A percentile compares a stretch with the other conserved stretches of the same genome.
Evolutionary conservation across 2,329 filamentous ascomycete genomes (phyloP).

Genomic region (Diaporthe ilicicola): DNA sequence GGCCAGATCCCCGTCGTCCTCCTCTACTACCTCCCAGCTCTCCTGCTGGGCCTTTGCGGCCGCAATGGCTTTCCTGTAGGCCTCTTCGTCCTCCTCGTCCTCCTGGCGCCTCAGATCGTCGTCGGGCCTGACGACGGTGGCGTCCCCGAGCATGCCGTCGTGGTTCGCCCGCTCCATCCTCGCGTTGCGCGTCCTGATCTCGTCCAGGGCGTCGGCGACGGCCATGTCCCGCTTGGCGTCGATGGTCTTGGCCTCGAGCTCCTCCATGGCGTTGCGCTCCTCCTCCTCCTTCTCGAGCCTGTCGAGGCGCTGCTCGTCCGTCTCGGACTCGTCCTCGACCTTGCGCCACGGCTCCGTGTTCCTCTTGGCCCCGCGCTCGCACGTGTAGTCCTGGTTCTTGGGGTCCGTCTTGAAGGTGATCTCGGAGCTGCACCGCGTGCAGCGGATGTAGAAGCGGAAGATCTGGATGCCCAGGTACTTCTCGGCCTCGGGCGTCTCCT

Average conservation of each 20-base stretch:
- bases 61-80: conserved; percentile 80
- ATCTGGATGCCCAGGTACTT: conserved; percentile 90
- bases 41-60: conserved; percentile 61
- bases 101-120: conserved; percentile 63
- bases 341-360: conserved; percentile 93
- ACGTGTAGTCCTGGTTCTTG: conserved; percentile 84
- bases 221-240: conserved; percentile 97
- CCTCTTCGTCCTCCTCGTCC: conserved; percentile 82
- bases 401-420: conserved; percentile 96
- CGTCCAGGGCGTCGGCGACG: conserved; percentile 93
- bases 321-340: conserved; percentile 72
- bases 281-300: conserved; percentile 76
- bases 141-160: conserved; percentile 66
- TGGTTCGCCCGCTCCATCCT: conserved; percentile 79
- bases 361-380: conserved; percentile 82
- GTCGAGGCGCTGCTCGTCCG: conserved; percentile 86
- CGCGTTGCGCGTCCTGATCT: conserved; percentile 92
- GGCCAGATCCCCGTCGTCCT: conserved; percentile 45
- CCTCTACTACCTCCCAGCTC: conserved; percentile 58
- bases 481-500: conserved; percentile 88
- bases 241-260: conserved; percentile 90
- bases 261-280: conserved; percentile 92
- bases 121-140: conserved; percentile 60
- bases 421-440: conserved; percentile 84
- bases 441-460: conserved; percentile 90